Evolutionary conservation across 768 basidiomycete species (phyloP).

Genomic region (Tylopilus subfusipes): DNA sequence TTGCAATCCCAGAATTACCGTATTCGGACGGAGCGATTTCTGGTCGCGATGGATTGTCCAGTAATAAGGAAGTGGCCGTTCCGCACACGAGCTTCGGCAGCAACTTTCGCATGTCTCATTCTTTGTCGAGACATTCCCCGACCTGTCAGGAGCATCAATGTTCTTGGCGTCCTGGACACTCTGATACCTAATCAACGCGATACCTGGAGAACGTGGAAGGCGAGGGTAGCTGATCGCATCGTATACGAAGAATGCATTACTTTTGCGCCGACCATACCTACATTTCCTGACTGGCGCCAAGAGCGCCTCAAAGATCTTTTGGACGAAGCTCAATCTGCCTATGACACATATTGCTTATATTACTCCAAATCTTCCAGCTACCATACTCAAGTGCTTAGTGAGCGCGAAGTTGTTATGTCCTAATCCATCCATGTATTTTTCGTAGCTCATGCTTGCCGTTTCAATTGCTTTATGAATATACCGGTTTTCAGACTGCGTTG

Average conservation of each 20-base stretch:
- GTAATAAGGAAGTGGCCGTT: slow-evolving; percentile 14
- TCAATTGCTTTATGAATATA: too few relatives aligned
- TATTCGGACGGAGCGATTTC: slow-evolving; percentile 14
- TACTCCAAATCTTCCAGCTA: background rate
- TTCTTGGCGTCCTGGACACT: slow-evolving; percentile 12
- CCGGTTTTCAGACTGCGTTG: too few relatives aligned
- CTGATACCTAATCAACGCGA: slow-evolving; percentile 15
- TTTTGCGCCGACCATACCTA: slow-evolving; percentile 16
- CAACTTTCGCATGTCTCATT: slow-evolving; percentile 14
- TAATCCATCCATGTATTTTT: background rate
- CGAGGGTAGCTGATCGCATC: slow-evolving; percentile 18
- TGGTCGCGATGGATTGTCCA: slow-evolving; percentile 6
- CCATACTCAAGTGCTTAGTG: too few relatives aligned
- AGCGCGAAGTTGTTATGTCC: too few relatives aligned
- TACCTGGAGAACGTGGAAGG: slow-evolving; percentile 17
- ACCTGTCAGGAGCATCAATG: slow-evolving; percentile 10
- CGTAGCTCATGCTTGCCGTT: background rate
- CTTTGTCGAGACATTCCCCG: slow-evolving; percentile 13
- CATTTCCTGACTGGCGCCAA: slow-evolving; percentile 12
- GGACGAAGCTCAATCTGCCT: slow-evolving; percentile 12
- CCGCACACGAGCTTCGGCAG: slow-evolving; percentile 14
- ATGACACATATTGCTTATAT: background rate
- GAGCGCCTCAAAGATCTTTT: slow-evolving; percentile 7
- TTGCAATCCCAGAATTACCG: slow-evolving; percentile 14
- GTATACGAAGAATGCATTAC: slow-evolving; percentile 6